Evolutionary conservation across 108 stramenopile species (phyloP).

Genomic region (Schizochytrium sp.): DNA sequence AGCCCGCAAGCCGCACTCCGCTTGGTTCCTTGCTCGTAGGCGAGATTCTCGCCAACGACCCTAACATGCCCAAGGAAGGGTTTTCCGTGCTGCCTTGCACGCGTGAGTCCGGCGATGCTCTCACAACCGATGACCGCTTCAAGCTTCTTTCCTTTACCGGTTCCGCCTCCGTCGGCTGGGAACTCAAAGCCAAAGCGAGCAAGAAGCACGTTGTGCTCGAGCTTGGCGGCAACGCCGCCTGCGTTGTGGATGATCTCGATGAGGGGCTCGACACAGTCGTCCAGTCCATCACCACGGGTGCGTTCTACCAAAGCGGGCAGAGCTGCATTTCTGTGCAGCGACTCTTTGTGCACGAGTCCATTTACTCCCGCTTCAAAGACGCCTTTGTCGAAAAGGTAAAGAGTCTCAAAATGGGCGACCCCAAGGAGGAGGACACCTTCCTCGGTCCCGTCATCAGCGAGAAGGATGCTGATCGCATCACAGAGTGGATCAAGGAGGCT

Average conservation of each 20-base stretch:
- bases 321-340: slow-evolving; percentile 9
- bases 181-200: neutral
- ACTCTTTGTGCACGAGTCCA: neutral
- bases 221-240: slow-evolving; percentile 18
- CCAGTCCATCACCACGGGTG: neutral
- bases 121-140: slow-evolving; percentile 30
- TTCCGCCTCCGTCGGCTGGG: neutral
- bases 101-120: slow-evolving; percentile 20
- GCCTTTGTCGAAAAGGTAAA: neutral
- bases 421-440: slow-evolving; percentile 28
- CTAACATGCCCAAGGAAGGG: slow-evolving; percentile 26
- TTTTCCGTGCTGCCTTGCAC: slow-evolving; percentile 25
- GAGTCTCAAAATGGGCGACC: slow-evolving; percentile 18
- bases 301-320: neutral
- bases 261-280: neutral
- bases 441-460: slow-evolving; percentile 33
- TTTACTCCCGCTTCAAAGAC: neutral
- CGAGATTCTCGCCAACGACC: slow-evolving; percentile 25
- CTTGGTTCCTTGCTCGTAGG: slow-evolving; percentile 22
- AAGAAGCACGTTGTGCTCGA: slow-evolving; percentile 5
- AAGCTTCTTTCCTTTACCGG: slow-evolving; percentile 28
- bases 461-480: neutral
- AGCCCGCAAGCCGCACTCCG: slow-evolving; percentile 30
- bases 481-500: neutral
- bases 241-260: neutral